Evolutionary conservation across 2,329 filamentous ascomycete genomes (phyloP).

Genomic region (Geosmithia flava): DNA sequence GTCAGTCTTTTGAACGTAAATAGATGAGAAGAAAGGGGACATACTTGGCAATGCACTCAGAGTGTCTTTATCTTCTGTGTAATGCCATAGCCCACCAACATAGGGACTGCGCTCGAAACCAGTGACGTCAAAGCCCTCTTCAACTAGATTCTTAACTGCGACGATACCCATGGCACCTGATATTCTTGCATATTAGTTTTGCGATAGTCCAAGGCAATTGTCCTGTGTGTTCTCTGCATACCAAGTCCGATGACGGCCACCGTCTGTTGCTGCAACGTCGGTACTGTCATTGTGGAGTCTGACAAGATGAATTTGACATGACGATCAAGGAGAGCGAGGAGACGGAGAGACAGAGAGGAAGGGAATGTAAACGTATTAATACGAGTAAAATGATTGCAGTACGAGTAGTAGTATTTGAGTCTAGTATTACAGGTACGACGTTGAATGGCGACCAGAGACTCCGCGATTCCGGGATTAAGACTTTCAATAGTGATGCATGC

Average conservation of each 20-base stretch:
- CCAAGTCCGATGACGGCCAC: constrained; percentile 4
- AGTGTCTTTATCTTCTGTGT: constrained; percentile 23
- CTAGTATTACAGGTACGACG: neutral
- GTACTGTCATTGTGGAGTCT: neutral
- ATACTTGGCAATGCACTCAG: constrained; percentile 17
- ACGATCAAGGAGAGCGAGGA: neutral
- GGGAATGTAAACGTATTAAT: neutral
- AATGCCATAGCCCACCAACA: constrained; percentile 30
- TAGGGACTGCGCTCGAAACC: constrained; percentile 14
- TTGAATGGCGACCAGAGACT: neutral
- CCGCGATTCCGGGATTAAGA: neutral
- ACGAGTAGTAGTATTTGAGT: too few species aligned
- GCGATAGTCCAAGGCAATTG: too few species aligned
- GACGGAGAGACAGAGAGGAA: neutral
- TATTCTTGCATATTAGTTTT: neutral
- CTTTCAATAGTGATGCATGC: too few species aligned
- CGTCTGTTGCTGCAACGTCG: neutral
- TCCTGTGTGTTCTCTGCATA: neutral
- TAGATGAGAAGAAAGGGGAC: neutral
- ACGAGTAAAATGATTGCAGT: neutral
- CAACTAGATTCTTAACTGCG: constrained; percentile 19
- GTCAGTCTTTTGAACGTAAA: neutral
- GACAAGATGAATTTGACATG: neutral
- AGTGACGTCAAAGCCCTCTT: constrained; percentile 28
- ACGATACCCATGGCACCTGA: constrained; percentile 3